A percentile compares a stretch with the other conserved stretches of the same genome.
Evolutionary conservation across 176 grass and related monocot genomes (phyloP).

Genomic region (Ampelocalamus luodianensis): DNA sequence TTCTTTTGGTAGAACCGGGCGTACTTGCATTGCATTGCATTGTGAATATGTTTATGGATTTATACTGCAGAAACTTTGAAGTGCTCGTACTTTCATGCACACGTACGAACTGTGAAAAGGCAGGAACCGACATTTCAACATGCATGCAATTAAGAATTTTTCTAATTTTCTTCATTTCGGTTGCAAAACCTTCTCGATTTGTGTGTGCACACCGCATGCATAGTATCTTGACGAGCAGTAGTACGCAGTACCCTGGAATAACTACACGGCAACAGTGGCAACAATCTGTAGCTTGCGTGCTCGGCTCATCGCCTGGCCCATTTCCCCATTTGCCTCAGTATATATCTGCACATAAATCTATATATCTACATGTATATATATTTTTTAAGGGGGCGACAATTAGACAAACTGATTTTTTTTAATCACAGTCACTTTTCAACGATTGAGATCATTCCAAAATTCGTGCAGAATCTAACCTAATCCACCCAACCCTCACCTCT

Average conservation of each 20-base stretch:
- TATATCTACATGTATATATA: not conserved
- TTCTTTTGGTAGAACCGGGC: not conserved
- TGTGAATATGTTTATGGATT: not conserved
- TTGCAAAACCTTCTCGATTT: conserved; percentile 5
- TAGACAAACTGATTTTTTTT: no score
- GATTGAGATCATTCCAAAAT: no score
- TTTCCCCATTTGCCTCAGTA: not conserved
- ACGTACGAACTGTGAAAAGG: not conserved
- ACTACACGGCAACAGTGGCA: conserved; percentile 25
- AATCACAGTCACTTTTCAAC: no score
- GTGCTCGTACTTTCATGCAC: not conserved
- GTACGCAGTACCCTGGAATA: not conserved
- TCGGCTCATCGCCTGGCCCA: not conserved
- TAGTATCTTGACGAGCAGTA: not conserved
- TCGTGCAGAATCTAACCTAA: no score
- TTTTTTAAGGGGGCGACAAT: not conserved
- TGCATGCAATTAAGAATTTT: not conserved
- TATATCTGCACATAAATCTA: conserved; percentile 11
- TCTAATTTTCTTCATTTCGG: not conserved
- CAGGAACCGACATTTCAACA: not conserved
- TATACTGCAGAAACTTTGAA: not conserved
- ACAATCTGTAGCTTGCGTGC: not conserved
- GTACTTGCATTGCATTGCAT: no score
- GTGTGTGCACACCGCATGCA: not conserved
- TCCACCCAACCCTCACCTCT: no score